Base-by-base conservation (phyloP, 208 protist species). In the Trypanosoma brucei region DNA sequence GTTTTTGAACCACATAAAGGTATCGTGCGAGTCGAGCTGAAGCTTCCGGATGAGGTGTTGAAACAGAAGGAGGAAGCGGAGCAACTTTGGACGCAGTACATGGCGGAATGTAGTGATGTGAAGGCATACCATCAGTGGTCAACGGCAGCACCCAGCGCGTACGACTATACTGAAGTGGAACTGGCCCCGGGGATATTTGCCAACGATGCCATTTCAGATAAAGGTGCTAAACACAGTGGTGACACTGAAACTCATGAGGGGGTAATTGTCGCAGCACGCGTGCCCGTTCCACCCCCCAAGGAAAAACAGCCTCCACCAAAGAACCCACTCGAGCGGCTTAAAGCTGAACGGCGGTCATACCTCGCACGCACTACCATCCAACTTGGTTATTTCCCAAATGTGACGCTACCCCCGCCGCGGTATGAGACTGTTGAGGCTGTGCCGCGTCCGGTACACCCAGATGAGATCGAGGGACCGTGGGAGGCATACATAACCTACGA, bases 401-500 rank as follows among this genome's bases (percentile, higher is more conserved):
- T 91, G 13, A 91, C 87, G 3, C 33, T 64, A 31, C 8, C 59
- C 11, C 52, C 79, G 6, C 78, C 91, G 55, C 72, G 65, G 14
- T 84, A 77, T 57, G 55, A 51, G 13, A 59, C 30, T 0, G 70
- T 57, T 14, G 74, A 78, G n/a, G 81, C 81, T 14, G 62, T 92
- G 22, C 81, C 84, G 13, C 84, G 91, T 3, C 91, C 91, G 8
- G 78, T 64, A 39, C 91, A 96, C 76, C 87, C 91, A 1, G 91
- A 96, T 55, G 91, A 96, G 56, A 94, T 96, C 51, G 84, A 88
- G 42, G 91, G 91, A 0, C 91, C 87, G 14, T 96, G 91, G 88
- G 83, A 92, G 59, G 87, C 79, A 5, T 64, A 55, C 49, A 72
- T 96, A 44, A 88, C 76, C n/a, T 96, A 94, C 69, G 87, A 96